Percentiles rank a stretch among this genome's conserved stretches.
These are phyloP conservation scores for Cokeromyces recurvatus DNA, from an alignment of 371 early-diverging fungal species.

Conservation along the genomic window DNA sequence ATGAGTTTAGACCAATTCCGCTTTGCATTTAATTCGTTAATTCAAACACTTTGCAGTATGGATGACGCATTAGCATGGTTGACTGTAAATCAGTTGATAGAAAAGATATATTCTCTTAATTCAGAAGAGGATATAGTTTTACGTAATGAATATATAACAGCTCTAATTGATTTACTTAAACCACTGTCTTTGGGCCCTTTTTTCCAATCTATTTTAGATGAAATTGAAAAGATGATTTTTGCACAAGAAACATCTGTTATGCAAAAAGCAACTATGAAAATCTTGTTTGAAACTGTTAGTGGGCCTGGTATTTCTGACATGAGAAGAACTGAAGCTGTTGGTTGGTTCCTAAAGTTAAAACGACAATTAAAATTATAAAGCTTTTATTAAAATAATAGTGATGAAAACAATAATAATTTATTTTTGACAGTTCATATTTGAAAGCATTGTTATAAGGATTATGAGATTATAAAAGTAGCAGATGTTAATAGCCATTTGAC, in stretches of 20 bases:
- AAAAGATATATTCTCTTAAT: slow-evolving; percentile 25
- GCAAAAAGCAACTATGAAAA: slow-evolving; percentile 33
- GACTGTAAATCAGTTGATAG: slow-evolving; percentile 45
- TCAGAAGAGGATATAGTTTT: slow-evolving; percentile 17
- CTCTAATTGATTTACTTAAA: slow-evolving; percentile 37
- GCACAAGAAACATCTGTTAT: slow-evolving; percentile 16
- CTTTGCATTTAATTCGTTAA: slow-evolving; percentile 54
- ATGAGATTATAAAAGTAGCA: no score
- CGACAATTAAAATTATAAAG: slow-evolving; percentile 13
- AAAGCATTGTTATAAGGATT: no score
- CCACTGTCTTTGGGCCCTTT: slow-evolving; percentile 48
- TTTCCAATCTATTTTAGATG: slow-evolving; percentile 27
- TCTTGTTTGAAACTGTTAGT: slow-evolving; percentile 45
- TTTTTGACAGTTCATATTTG: no score
- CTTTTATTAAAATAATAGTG: no score
- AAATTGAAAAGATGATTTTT: slow-evolving; percentile 18
- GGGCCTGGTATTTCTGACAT: slow-evolving; percentile 47
- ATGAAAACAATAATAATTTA: no score
- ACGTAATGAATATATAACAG: slow-evolving; percentile 29
- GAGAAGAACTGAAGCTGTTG: slow-evolving; percentile 43
- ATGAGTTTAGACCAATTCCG: slow-evolving; percentile 58
- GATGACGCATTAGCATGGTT: slow-evolving; percentile 62
- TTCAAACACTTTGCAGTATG: slow-evolving; percentile 50
- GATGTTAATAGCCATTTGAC: no score
- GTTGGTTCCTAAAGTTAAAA: slow-evolving; percentile 45